Percentiles rank a stretch among this genome's conserved stretches.
Evolutionary conservation across 495 filamentous ascomycete genomes (phyloP).

Genomic region (Neurospora discreta): DNA sequence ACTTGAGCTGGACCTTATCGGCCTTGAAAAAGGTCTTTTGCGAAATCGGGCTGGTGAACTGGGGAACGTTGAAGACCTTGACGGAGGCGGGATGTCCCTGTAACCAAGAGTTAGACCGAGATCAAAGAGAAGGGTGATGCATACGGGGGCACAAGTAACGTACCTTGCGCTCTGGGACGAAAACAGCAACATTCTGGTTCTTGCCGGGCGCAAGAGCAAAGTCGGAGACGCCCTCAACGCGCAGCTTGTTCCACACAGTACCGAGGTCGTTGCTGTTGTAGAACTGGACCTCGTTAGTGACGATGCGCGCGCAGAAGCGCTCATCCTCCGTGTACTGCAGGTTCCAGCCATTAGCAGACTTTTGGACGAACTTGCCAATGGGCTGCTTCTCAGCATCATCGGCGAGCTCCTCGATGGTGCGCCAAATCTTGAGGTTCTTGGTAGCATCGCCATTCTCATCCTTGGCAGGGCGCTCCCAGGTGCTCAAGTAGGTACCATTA

Average conservation of each 20-base stretch:
- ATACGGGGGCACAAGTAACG: not conserved
- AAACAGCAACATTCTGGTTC: slow-evolving; percentile 83
- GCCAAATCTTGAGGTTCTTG: slow-evolving; percentile 97
- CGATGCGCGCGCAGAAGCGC: slow-evolving; percentile 77
- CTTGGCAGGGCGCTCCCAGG: slow-evolving; percentile 88
- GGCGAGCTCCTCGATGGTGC: slow-evolving; percentile 48
- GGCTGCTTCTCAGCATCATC: slow-evolving; percentile 52
- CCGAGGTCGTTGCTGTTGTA: slow-evolving; percentile 76
- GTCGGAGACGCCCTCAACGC: slow-evolving; percentile 79
- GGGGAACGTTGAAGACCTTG: slow-evolving; percentile 86
- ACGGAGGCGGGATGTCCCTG: slow-evolving; percentile 85
- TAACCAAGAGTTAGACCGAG: not conserved
- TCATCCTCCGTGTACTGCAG: slow-evolving; percentile 94
- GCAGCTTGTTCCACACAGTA: slow-evolving; percentile 89
- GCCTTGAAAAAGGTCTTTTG: slow-evolving; percentile 99
- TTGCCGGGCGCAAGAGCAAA: slow-evolving; percentile 84
- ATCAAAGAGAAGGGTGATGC: slow-evolving; percentile 2
- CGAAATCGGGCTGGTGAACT: slow-evolving; percentile 68
- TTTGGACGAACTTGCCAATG: slow-evolving; percentile 88
- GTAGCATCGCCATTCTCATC: slow-evolving; percentile 84
- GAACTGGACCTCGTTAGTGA: slow-evolving; percentile 96
- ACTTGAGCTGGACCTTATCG: slow-evolving; percentile 96
- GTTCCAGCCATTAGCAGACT: slow-evolving; percentile 92
- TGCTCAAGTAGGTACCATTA: slow-evolving; percentile 82
- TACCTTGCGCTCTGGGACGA: slow-evolving; percentile 91